Conservation (phyloP, 1,139 yeast species). For the Kodamaea derodonti region DNA sequence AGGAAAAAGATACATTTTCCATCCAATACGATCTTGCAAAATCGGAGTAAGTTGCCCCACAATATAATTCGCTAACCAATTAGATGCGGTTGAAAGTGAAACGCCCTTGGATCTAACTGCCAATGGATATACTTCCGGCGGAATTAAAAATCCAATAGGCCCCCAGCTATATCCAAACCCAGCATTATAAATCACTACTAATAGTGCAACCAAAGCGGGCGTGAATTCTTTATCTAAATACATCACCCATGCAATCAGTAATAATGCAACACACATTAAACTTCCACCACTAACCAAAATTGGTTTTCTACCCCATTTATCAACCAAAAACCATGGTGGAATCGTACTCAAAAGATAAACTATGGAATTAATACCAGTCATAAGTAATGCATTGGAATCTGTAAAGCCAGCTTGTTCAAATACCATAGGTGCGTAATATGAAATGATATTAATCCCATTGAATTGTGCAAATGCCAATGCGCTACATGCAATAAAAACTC, state of each 20-base stretch:
- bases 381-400: conserved; percentile 45
- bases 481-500: conserved; percentile 48
- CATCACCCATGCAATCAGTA: conserved; percentile 39
- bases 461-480: conserved; percentile 53
- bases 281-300: conserved; percentile 48
- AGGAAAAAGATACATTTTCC: conserved; percentile 50
- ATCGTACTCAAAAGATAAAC: conserved; percentile 46
- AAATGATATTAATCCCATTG: conserved; percentile 53
- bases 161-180: conserved; percentile 58
- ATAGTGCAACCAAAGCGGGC: conserved; percentile 43
- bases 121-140: conserved; percentile 52
- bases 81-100: conserved; percentile 50
- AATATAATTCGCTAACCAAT: conserved; percentile 52
- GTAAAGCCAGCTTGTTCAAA: conserved; percentile 51
- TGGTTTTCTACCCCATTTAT: conserved; percentile 52
- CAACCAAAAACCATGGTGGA: conserved; percentile 55
- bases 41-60: conserved; percentile 56
- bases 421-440: conserved; percentile 55
- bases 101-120: conserved; percentile 55
- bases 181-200: conserved; percentile 50
- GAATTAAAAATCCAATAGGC: conserved; percentile 52
- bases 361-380: conserved; percentile 52
- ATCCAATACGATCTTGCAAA: conserved; percentile 42
- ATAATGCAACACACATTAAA: conserved; percentile 43
- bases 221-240: conserved; percentile 34